A percentile compares a stretch with the other conserved stretches of the same genome.
Evolutionary conservation across 169 alveolate species (phyloP).

Genomic region (Cryptosporidium tyzzeri): DNA sequence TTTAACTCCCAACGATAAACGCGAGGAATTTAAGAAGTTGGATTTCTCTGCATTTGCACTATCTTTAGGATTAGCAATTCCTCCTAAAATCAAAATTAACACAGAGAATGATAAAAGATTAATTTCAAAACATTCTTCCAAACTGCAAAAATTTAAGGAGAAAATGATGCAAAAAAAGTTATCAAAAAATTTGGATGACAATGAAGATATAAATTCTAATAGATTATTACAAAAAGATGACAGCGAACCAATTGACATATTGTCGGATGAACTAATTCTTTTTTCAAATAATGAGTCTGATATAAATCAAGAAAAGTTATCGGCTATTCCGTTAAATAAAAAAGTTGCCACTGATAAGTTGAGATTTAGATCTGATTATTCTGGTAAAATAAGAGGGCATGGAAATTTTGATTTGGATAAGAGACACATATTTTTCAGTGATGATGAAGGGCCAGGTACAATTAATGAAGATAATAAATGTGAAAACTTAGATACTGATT

Average conservation of each 20-base stretch:
- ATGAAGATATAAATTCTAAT: not conserved
- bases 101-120: not conserved
- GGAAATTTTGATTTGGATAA: slow-evolving; percentile 18
- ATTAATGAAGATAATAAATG: not conserved
- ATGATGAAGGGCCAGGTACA: slow-evolving; percentile 36
- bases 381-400: slow-evolving; percentile 64
- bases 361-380: slow-evolving; percentile 53
- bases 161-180: slow-evolving; percentile 36
- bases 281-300: not conserved
- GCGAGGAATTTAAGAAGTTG: not conserved
- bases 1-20: slow-evolving; percentile 12
- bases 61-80: slow-evolving; percentile 48
- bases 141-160: slow-evolving; percentile 63
- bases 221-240: not conserved
- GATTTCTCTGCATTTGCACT: slow-evolving; percentile 32
- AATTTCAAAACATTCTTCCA: slow-evolving; percentile 1
- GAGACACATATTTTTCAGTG: slow-evolving; percentile 49
- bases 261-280: not conserved
- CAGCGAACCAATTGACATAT: not conserved
- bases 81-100: slow-evolving; percentile 50
- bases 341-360: not conserved
- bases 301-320: not conserved
- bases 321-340: not conserved
- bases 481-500: not conserved
- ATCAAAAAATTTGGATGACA: not conserved